These are phyloP conservation scores for Chlorencoelia australis DNA, from an alignment of 2,329 filamentous ascomycete genomes.

Conservation along the genomic window DNA sequence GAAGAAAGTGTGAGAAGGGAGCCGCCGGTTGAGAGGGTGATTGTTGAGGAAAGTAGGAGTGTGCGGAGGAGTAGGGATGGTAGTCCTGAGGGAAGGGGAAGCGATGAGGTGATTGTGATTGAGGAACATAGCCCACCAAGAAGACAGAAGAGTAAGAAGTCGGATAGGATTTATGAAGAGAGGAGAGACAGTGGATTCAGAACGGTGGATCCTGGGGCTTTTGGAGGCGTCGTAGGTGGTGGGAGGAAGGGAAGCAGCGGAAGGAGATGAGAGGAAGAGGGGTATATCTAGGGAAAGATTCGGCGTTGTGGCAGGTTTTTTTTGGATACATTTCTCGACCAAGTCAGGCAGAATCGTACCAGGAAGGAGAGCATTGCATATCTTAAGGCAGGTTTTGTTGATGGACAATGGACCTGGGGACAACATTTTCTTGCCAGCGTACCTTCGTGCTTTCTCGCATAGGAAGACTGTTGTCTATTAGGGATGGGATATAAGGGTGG, in stretches of 20 bases:
- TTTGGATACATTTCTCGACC: too few species aligned
- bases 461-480: too few species aligned
- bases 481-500: too few species aligned
- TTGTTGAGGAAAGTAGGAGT: slow-evolving; percentile 23
- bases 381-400: neutral
- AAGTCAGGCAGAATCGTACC: too few species aligned
- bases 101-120: slow-evolving; percentile 28
- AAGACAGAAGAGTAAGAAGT: slow-evolving; percentile 21
- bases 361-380: neutral
- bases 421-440: too few species aligned
- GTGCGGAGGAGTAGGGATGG: slow-evolving; percentile 16
- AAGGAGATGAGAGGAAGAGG: slow-evolving; percentile 5
- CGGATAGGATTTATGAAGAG: slow-evolving; percentile 11
- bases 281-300: neutral
- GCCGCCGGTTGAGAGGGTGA: slow-evolving; percentile 20
- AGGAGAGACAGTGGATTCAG: slow-evolving; percentile 23
- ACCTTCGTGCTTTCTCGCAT: too few species aligned
- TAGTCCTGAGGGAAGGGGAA: slow-evolving; percentile 11
- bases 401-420: too few species aligned
- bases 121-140: slow-evolving; percentile 27
- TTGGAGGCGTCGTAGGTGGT: slow-evolving; percentile 22
- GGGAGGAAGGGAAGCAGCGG: slow-evolving; percentile 15
- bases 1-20: slow-evolving; percentile 11
- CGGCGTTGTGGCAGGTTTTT: too few species aligned
- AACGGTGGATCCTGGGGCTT: slow-evolving; percentile 24